phyloP scores from a whole-genome alignment of 1,139 yeast species.

The Scheffersomyces illinoinensis region DNA sequence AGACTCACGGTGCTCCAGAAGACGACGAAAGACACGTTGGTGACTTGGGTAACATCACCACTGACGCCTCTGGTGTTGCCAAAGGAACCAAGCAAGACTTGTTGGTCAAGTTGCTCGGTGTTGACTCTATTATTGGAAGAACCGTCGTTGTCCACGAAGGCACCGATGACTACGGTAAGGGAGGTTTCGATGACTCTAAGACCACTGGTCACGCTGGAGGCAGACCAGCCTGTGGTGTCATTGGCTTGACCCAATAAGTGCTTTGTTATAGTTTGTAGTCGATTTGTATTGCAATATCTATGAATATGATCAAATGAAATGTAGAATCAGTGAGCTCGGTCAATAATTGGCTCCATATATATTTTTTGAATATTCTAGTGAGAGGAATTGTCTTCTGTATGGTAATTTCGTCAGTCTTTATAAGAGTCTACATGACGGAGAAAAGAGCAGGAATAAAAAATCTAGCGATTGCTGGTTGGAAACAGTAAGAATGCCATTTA shows the following conservation, averaged over 20 bases:
- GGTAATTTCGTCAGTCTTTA: too few species aligned
- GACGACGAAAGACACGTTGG: constrained; percentile 93
- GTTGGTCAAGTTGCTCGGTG: constrained; percentile 79
- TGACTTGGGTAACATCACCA: constrained; percentile 90
- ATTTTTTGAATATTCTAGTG: too few species aligned
- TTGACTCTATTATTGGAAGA: constrained; percentile 87
- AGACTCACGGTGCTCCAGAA: constrained; percentile 93
- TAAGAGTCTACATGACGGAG: too few species aligned
- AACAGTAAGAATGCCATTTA: too few species aligned
- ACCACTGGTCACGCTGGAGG: constrained; percentile 99
- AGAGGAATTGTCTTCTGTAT: too few species aligned
- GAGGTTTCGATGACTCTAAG: constrained; percentile 90
- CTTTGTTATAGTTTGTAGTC: not conserved
- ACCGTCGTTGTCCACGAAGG: constrained; percentile 96
- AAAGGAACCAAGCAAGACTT: constrained; percentile 82
- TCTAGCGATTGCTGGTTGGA: too few species aligned
- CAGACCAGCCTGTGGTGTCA: constrained; percentile 99
- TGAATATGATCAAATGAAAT: not conserved
- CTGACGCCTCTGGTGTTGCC: constrained; percentile 86
- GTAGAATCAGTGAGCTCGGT: not conserved
- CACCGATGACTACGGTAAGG: constrained; percentile 93
- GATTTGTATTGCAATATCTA: not conserved
- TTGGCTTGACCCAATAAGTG: constrained; percentile 63
- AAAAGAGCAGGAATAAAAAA: too few species aligned
- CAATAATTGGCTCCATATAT: too few species aligned